Evolutionary conservation across 2,329 filamentous ascomycete genomes (phyloP).

Genomic region (Colletotrichum paranaense): DNA sequence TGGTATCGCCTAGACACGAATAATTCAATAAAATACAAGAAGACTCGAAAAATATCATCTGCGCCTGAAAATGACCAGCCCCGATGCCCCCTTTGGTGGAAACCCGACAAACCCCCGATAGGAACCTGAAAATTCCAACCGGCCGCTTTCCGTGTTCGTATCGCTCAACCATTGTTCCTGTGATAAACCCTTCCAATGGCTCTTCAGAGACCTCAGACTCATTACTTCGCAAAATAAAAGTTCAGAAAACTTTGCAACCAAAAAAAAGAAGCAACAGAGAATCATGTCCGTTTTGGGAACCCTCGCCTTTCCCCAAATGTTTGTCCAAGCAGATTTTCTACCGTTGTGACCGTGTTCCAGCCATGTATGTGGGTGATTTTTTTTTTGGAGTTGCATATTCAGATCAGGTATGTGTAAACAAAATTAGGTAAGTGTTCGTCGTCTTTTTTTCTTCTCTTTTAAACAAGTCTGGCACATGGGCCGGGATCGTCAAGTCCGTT

Average conservation of each 20-base stretch:
- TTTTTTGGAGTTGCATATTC: slow-evolving; percentile 3
- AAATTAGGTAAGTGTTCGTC: slow-evolving; percentile 22
- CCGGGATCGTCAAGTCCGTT: slow-evolving; percentile 21
- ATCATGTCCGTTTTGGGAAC: slow-evolving; percentile 10
- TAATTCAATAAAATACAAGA: slow-evolving; percentile 31
- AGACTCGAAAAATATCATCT: slow-evolving; percentile 21
- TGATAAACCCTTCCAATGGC: neutral
- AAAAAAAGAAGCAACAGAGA: slow-evolving; percentile 3
- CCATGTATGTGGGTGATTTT: slow-evolving; percentile 16
- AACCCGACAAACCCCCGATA: slow-evolving; percentile 6
- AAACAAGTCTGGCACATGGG: slow-evolving; percentile 10
- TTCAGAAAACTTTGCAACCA: slow-evolving; percentile 1
- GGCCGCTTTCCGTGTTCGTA: neutral
- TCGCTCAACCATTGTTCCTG: slow-evolving; percentile 2
- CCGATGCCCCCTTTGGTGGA: slow-evolving; percentile 5
- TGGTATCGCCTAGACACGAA: slow-evolving; percentile 34
- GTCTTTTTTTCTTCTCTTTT: neutral
- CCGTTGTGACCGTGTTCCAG: slow-evolving; percentile 16
- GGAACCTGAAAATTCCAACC: slow-evolving; percentile 1
- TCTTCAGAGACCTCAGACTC: neutral
- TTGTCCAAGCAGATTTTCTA: slow-evolving; percentile 31
- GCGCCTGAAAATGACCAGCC: slow-evolving; percentile 2
- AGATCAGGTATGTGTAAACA: slow-evolving; percentile 26
- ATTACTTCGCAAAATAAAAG: slow-evolving; percentile 3
- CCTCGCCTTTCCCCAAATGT: neutral